Base-by-base conservation (phyloP, 352 stramenopile species). In the Phytophthora parvispora region DNA sequence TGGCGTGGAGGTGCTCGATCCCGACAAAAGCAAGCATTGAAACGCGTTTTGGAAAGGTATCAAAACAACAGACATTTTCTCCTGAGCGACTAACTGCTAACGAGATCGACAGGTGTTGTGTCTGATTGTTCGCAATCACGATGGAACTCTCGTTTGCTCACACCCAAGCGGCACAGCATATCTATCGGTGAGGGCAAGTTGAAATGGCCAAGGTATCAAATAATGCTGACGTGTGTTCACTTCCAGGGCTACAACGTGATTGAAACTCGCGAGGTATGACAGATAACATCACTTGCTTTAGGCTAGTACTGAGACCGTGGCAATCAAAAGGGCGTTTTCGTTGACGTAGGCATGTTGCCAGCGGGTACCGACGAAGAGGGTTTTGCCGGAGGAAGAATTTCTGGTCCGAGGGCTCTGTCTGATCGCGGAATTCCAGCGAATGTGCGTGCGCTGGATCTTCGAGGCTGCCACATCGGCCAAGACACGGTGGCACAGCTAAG, bases 81-180 rank as follows among this genome's bases (percentile, higher is more conserved):
- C 2, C 1, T 38, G 3, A 16, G 31, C 2, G 9, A 45, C 9
- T 49, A 31, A 16, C n/a, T 45, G 15, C 24, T 63, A 55, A 67
- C 8, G 25, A 24, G 45, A 57, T n/a, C 22, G 31, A 52, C 47
- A 38, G 84, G 72, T 87, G 38, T 60, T 62, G 51, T 89, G 65
- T 38, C 36, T 87, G 29, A 32, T 80, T 22, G 63, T 88, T 52
- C 75, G 81, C 20, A 75, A 57, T 31, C 69, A 64, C 28, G 86
- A 94, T 68, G 86, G 86, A 32, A 77, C 75, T 24, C 68, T 92
- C 16, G 66, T 91, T 25, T 90, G 86, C 53, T 73, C 77, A 8
- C 84, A 90, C 50, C 52, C 61, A 3, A 27, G 62, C 27, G 81
- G 72, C 4, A 74, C 68, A 9, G 76, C 69, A 0, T 94, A 87